A percentile compares a stretch with the other conserved stretches of the same genome.
Conservation (phyloP, 495 filamentous ascomycete species). For the Thermochaetoides thermophila region DNA sequence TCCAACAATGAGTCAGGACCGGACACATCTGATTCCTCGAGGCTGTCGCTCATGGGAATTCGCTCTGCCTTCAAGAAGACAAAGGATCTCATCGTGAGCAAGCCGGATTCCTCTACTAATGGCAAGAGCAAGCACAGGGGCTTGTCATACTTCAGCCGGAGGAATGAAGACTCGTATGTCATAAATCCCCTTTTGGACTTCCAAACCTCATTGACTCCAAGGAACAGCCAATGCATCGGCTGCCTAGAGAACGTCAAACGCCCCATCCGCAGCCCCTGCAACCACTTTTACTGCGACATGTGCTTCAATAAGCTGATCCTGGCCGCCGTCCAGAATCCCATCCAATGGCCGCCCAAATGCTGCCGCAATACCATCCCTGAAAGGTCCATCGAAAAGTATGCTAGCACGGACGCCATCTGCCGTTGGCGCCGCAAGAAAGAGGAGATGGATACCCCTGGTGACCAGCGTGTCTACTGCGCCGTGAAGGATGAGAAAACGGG, state of each 20-base stretch:
- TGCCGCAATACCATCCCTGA: slow-evolving; percentile 25
- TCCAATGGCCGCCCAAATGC: slow-evolving; percentile 33
- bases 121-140: too few species aligned
- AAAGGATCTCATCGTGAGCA: too few species aligned
- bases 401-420: slow-evolving; percentile 8
- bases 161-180: too few species aligned
- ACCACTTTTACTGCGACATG: slow-evolving; percentile 26
- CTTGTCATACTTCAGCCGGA: too few species aligned
- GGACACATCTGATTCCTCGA: too few species aligned
- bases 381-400: slow-evolving; percentile 16
- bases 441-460: slow-evolving; percentile 22
- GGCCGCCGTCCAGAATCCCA: slow-evolving; percentile 20
- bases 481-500: too few species aligned
- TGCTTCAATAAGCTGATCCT: slow-evolving; percentile 29
- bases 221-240: slow-evolving; percentile 26
- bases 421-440: slow-evolving; percentile 16
- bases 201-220: too few species aligned
- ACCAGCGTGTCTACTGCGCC: slow-evolving; percentile 24
- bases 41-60: too few species aligned
- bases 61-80: too few species aligned
- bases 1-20: too few species aligned
- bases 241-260: slow-evolving; percentile 25
- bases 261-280: slow-evolving; percentile 20
- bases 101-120: too few species aligned
- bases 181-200: too few species aligned